Percentiles rank a stretch among this genome's conserved stretches.
Evolutionary conservation across 495 filamentous ascomycete species (phyloP).

Genomic region (Xanthoparmelia taractica): DNA sequence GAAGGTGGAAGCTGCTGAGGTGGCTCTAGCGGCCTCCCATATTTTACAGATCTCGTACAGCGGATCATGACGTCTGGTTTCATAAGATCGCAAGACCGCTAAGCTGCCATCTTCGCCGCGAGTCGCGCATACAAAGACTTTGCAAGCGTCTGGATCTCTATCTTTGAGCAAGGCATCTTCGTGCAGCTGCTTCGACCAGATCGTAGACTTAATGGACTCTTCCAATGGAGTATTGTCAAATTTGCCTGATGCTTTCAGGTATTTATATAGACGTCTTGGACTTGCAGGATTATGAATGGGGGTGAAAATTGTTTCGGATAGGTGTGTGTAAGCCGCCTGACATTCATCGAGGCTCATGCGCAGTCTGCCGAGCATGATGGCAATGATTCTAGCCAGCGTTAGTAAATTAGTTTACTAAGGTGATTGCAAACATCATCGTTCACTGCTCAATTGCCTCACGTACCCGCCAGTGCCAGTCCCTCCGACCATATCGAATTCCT

Average conservation of each 20-base stretch:
- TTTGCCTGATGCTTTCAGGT: slow-evolving; percentile 22
- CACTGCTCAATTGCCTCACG: not conserved
- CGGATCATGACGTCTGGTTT: slow-evolving; percentile 13
- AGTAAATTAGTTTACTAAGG: not conserved
- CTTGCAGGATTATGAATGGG: slow-evolving; percentile 23
- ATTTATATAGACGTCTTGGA: slow-evolving; percentile 20
- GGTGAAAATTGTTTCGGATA: slow-evolving; percentile 29
- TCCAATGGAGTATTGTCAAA: slow-evolving; percentile 31
- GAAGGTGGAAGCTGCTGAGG: slow-evolving; percentile 39
- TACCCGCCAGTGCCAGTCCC: slow-evolving; percentile 39
- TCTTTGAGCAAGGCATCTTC: slow-evolving; percentile 19
- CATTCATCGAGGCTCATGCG: slow-evolving; percentile 38
- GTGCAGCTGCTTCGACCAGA: slow-evolving; percentile 17
- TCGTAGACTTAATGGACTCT: slow-evolving; percentile 29
- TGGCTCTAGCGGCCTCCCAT: slow-evolving; percentile 39
- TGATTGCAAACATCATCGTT: not conserved
- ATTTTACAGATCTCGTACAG: slow-evolving; percentile 27
- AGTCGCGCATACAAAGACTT: slow-evolving; percentile 37
- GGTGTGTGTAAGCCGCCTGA: slow-evolving; percentile 27
- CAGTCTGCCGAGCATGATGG: slow-evolving; percentile 37
- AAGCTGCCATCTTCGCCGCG: slow-evolving; percentile 29
- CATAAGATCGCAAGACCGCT: slow-evolving; percentile 34
- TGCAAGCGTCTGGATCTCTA: slow-evolving; percentile 27
- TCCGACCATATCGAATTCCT: slow-evolving; percentile 36
- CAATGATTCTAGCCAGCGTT: slow-evolving; percentile 31